phyloP scores from a whole-genome alignment of 2,329 filamentous ascomycete genomes.

The Penicillium griseofulvum region DNA sequence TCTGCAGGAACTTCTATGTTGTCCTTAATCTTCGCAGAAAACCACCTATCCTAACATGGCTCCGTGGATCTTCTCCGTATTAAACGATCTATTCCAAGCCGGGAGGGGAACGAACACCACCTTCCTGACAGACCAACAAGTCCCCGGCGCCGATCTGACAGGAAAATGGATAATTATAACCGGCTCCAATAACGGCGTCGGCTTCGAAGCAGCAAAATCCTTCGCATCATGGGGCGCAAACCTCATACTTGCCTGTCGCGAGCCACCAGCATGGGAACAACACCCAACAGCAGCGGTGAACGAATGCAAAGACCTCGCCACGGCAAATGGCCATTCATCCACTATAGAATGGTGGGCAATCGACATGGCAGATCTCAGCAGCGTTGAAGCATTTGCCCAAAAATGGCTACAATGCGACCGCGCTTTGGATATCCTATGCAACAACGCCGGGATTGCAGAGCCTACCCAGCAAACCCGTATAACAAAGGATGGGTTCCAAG shows the following conservation, averaged over 20 bases:
- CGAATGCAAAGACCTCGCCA: slow-evolving; percentile 7
- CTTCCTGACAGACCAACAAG: slow-evolving; percentile 2
- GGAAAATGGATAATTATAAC: slow-evolving; percentile 18
- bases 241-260: slow-evolving; percentile 17
- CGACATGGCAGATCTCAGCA: slow-evolving; percentile 15
- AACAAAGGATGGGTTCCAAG: slow-evolving; percentile 16
- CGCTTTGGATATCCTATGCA: slow-evolving; percentile 14
- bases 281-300: slow-evolving; percentile 12
- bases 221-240: slow-evolving; percentile 18
- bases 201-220: slow-evolving; percentile 14
- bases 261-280: slow-evolving; percentile 13
- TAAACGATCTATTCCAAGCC: background rate
- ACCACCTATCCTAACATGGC: background rate
- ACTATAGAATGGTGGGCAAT: slow-evolving; percentile 16
- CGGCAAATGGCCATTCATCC: slow-evolving; percentile 6
- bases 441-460: slow-evolving; percentile 12
- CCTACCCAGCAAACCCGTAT: background rate
- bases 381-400: slow-evolving; percentile 11
- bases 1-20: background rate
- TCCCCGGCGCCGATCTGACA: slow-evolving; percentile 4
- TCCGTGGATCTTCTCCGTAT: background rate
- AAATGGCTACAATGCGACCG: slow-evolving; percentile 11
- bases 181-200: slow-evolving; percentile 17
- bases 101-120: background rate
- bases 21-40: background rate